Conservation (phyloP, 164 flowering plant genomes). For the Vitis vinifera region DNA sequence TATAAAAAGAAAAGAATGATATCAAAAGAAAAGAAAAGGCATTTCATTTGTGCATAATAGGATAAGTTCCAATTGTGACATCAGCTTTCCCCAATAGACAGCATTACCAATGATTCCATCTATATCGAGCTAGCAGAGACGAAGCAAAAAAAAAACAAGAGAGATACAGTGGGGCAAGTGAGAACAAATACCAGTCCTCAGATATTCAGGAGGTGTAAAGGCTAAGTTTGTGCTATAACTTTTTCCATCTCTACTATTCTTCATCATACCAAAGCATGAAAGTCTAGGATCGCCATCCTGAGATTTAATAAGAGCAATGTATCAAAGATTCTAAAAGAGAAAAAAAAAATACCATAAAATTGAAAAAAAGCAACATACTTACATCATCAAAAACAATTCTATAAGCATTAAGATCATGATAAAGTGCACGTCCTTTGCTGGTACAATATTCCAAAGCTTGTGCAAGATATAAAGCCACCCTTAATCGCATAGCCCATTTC, state of each 20-base stretch:
- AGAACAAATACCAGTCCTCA: conserved; percentile 64
- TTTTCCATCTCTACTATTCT: conserved; percentile 90
- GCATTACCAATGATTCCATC: too few species aligned
- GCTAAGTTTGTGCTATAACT: conserved; percentile 92
- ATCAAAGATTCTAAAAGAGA: background rate
- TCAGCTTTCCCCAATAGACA: too few species aligned
- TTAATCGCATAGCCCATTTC: conserved; percentile 90
- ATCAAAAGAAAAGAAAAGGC: too few species aligned
- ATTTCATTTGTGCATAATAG: too few species aligned
- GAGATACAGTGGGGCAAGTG: too few species aligned
- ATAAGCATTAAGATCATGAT: conserved; percentile 93
- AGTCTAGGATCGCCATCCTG: conserved; percentile 86
- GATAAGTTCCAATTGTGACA: too few species aligned
- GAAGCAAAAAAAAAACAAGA: background rate
- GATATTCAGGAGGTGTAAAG: conserved; percentile 88
- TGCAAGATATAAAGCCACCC: conserved; percentile 86
- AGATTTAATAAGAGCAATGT: conserved; percentile 10
- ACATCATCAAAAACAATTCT: conserved; percentile 86
- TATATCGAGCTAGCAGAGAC: background rate
- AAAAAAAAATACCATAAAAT: background rate
- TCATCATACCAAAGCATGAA: conserved; percentile 92
- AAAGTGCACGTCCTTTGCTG: conserved; percentile 78
- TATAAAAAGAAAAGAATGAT: too few species aligned
- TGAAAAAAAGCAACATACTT: conserved; percentile 15
- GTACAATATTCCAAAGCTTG: conserved; percentile 92